Conservation (phyloP, 1,284 basidiomycete genomes). For the Caloboletus firmus region DNA sequence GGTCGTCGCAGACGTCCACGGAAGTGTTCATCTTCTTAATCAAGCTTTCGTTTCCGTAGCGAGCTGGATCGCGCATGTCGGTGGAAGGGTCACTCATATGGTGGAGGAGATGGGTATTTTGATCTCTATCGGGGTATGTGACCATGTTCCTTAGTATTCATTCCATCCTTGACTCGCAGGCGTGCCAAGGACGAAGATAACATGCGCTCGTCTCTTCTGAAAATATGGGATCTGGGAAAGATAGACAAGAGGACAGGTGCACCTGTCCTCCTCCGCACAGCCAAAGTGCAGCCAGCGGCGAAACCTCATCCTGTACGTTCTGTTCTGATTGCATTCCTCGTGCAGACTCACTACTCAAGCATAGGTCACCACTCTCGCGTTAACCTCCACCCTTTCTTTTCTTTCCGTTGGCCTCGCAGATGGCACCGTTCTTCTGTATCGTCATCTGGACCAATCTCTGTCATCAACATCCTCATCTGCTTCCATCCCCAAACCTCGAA, state of each 20-base stretch:
- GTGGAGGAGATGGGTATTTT: constrained; percentile 75
- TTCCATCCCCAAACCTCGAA: constrained; percentile 76
- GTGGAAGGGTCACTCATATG: constrained; percentile 82
- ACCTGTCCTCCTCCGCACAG: constrained; percentile 73
- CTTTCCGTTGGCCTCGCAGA: constrained; percentile 91
- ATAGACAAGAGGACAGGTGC: constrained; percentile 70
- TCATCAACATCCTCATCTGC: constrained; percentile 65
- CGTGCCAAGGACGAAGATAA: constrained; percentile 71
- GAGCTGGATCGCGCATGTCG: constrained; percentile 77
- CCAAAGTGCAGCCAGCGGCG: constrained; percentile 74
- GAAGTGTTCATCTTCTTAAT: constrained; percentile 74
- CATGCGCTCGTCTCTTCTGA: constrained; percentile 74
- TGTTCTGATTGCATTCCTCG: neutral
- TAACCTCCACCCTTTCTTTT: constrained; percentile 80
- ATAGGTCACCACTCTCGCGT: constrained; percentile 79
- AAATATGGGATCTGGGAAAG: constrained; percentile 85
- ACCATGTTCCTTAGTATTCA: neutral
- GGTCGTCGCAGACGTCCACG: constrained; percentile 80
- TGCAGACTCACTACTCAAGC: constrained; percentile 1
- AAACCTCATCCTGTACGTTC: constrained; percentile 77
- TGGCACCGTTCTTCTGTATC: constrained; percentile 90
- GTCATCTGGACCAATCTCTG: constrained; percentile 87
- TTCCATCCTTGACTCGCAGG: constrained; percentile 10
- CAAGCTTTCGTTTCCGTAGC: constrained; percentile 70
- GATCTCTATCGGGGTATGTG: constrained; percentile 79